Evolutionary conservation across 768 basidiomycete species (phyloP), one percentile per base, ranked within the genome.

Genomic region (Mycena alexandri): DNA sequence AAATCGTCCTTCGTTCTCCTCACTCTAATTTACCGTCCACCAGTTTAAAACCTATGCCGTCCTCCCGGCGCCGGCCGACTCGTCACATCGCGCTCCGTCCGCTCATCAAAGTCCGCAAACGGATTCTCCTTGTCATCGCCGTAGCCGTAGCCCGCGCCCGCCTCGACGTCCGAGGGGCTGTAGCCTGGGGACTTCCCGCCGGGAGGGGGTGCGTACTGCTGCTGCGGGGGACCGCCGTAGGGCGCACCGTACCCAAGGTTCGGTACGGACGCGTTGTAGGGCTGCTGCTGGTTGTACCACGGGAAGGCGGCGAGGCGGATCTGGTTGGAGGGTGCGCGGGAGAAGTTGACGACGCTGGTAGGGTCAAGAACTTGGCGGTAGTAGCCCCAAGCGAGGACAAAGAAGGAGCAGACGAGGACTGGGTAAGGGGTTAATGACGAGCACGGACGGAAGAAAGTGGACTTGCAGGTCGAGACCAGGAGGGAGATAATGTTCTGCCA

Each of bases 341-440:
- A 73, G 46, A 82, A 71, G 74, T 90, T 90, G 58, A 79, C 84
- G 43, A 83, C 77, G 68, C 86, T 87, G 4, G 85, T 76, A 1
- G 94, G 93, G 76, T 94, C 90, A 36, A 89, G 84, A 2, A 89
- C 74, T 78, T 96, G 94, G 24, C 90, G 89, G 74, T 91, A 89
- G 81, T 90, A 96, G 17, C 85, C 82, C 75, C 91, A 91, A 3
- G 89, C 86, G 71, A 93, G 72, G 53, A 84, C 69, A n/a, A 86
- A 84, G 82, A 94, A 93, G 65, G 94, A 75, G 42, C 81, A 70
- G 48, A 85, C 82, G 52, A 92, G 72, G 53, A 88, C 90, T 92
- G 71, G 2, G 42, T 38, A 11, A 10, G 14, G 8, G 61, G 46
- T 41, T 53, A 61, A 44, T 13, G 14, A 6, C 22, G 7, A 8